These are phyloP conservation scores for Zygnema circumcarinatum DNA, from an alignment of 139 green algal species.

Conservation along the genomic window DNA sequence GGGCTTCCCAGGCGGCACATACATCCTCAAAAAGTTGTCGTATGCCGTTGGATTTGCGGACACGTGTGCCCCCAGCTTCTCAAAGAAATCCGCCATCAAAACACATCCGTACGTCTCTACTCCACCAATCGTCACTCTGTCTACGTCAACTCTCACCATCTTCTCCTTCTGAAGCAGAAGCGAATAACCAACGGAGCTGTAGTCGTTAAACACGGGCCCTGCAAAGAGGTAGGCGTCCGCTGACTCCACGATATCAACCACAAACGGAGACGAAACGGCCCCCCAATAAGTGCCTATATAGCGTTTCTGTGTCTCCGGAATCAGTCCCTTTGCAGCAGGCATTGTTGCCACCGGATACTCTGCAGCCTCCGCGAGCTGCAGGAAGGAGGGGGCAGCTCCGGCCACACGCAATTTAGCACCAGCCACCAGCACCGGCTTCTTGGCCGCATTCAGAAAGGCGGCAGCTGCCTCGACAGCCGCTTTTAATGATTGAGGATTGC, in stretches of 20 bases:
- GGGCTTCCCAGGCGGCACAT: conserved; percentile 39
- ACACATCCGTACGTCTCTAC: conserved; percentile 76
- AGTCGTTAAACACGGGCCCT: conserved; percentile 75
- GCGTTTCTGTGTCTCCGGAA: conserved; percentile 72
- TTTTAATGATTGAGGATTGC: conserved; percentile 66
- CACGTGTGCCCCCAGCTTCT: conserved; percentile 61
- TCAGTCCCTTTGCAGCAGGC: conserved; percentile 78
- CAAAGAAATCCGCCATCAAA: conserved; percentile 71
- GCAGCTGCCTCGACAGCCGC: conserved; percentile 72
- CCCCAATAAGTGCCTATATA: conserved; percentile 83
- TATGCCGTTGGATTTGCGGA: conserved; percentile 60
- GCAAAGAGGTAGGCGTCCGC: conserved; percentile 60
- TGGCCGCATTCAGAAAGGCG: conserved; percentile 65
- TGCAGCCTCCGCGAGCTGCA: conserved; percentile 19
- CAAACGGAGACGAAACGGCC: conserved; percentile 20
- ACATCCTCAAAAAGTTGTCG: conserved; percentile 74
- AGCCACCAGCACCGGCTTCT: conserved; percentile 37
- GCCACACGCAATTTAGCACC: conserved; percentile 2
- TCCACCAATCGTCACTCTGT: conserved; percentile 69
- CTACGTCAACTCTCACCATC: conserved; percentile 60
- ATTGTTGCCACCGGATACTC: conserved; percentile 71
- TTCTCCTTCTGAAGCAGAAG: conserved; percentile 73
- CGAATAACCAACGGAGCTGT: conserved; percentile 76
- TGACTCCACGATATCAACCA: conserved; percentile 74
- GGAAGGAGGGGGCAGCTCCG: neutral